Evolutionary conservation across 345 rosid genomes (phyloP).

Genomic region (Crucihimalaya himalaica): DNA sequence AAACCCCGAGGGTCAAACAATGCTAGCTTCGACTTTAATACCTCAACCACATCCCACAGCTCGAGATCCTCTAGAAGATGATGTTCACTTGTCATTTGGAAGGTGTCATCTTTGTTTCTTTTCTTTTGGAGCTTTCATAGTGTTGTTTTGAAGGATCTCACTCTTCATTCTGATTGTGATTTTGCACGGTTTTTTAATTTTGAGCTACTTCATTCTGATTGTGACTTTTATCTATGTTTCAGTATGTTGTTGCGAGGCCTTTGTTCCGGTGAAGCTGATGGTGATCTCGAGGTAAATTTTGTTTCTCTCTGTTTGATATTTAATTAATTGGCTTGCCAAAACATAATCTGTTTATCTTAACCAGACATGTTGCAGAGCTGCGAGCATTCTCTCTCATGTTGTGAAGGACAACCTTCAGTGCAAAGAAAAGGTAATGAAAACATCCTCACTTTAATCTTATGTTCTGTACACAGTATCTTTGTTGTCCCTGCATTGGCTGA

Average conservation of each 20-base stretch:
- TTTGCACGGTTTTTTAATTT: background rate
- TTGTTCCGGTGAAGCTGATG: conserved; percentile 79
- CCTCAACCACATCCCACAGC: conserved; percentile 68
- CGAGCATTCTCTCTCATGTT: conserved; percentile 88
- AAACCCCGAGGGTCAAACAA: conserved; percentile 83
- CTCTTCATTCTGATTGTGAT: background rate
- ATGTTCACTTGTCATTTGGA: conserved; percentile 96
- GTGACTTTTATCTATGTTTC: conserved; percentile 34
- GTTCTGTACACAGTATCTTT: background rate
- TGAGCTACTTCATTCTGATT: conserved; percentile 10
- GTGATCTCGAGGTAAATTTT: conserved; percentile 85
- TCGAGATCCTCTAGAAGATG: conserved; percentile 75
- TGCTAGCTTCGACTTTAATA: conserved; percentile 93
- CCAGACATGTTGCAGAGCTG: conserved; percentile 96
- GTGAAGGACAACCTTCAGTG: conserved; percentile 75
- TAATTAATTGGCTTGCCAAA: background rate
- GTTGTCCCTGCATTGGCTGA: conserved; percentile 10
- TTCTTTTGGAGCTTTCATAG: background rate
- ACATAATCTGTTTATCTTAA: conserved; percentile 22
- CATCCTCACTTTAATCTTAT: background rate
- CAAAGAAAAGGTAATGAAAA: conserved; percentile 75
- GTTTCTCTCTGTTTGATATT: conserved; percentile 12
- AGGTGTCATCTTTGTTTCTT: conserved; percentile 53
- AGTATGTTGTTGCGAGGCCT: conserved; percentile 93
- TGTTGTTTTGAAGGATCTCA: conserved; percentile 14